These are phyloP conservation scores for Xylaria intraflava DNA, from an alignment of 495 filamentous ascomycete species.

Conservation along the genomic window DNA sequence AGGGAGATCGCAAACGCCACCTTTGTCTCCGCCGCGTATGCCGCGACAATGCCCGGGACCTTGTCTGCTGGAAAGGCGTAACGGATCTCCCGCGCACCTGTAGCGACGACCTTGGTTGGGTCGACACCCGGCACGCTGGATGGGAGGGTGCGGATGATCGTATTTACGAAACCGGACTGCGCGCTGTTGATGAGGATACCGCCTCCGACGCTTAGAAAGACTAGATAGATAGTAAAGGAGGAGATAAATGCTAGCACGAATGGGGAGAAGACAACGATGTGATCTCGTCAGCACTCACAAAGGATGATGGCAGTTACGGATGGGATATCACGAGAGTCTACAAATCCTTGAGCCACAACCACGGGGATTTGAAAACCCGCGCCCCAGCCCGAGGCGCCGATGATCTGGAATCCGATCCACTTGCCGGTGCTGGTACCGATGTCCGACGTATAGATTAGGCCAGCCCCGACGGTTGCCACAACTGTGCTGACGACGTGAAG, in stretches of 20 bases:
- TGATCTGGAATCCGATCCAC: slow-evolving; percentile 60
- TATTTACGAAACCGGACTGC: slow-evolving; percentile 44
- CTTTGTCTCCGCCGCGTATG: slow-evolving; percentile 55
- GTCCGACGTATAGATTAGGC: slow-evolving; percentile 44
- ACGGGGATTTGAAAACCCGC: slow-evolving; percentile 47
- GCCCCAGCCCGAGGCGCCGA: slow-evolving; percentile 53
- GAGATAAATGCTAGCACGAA: not conserved
- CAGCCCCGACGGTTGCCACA: slow-evolving; percentile 18
- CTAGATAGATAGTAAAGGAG: slow-evolving; percentile 5
- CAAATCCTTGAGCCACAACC: slow-evolving; percentile 46
- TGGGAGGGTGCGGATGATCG: slow-evolving; percentile 32
- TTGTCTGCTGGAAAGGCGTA: slow-evolving; percentile 37
- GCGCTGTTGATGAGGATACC: slow-evolving; percentile 42
- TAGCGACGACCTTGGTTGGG: slow-evolving; percentile 36
- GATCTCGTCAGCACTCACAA: slow-evolving; percentile 41
- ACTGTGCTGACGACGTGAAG: slow-evolving; percentile 27
- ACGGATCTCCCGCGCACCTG: slow-evolving; percentile 48
- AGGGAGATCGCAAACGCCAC: slow-evolving; percentile 38
- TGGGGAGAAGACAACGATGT: not conserved
- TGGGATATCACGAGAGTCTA: slow-evolving; percentile 45
- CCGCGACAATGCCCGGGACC: slow-evolving; percentile 45
- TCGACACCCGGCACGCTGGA: slow-evolving; percentile 36
- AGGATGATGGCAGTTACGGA: slow-evolving; percentile 51
- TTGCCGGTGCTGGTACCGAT: slow-evolving; percentile 20
- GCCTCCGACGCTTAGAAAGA: slow-evolving; percentile 43